phyloP scores from a whole-genome alignment of 2,329 filamentous ascomycete genomes.

The Ceratocystis ficicola region DNA sequence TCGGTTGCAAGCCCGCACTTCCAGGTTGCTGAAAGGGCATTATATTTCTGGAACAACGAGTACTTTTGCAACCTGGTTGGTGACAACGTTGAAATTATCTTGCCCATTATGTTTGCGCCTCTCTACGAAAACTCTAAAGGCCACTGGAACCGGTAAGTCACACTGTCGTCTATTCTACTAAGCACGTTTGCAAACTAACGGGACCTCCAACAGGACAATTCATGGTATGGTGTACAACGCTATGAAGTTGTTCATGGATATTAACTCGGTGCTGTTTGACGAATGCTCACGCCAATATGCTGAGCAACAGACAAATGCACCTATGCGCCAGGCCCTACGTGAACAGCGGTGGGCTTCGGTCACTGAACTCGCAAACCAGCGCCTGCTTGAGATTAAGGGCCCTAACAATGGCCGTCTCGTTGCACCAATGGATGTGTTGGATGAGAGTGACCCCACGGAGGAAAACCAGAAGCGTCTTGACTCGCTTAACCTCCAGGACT shows the following conservation, averaged over 20 bases:
- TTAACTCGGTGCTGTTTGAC: slow-evolving; percentile 95
- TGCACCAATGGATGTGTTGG: slow-evolving; percentile 40
- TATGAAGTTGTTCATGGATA: slow-evolving; percentile 99
- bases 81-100: slow-evolving; percentile 95
- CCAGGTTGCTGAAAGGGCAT: slow-evolving; percentile 89
- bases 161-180: background rate
- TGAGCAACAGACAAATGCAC: slow-evolving; percentile 84
- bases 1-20: slow-evolving; percentile 98
- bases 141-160: slow-evolving; percentile 85
- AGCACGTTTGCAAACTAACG: background rate
- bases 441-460: slow-evolving; percentile 70
- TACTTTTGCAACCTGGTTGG: slow-evolving; percentile 99
- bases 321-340: slow-evolving; percentile 68
- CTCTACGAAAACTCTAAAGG: slow-evolving; percentile 98
- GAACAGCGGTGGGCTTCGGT: slow-evolving; percentile 84
- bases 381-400: slow-evolving; percentile 37
- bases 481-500: slow-evolving; percentile 81
- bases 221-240: slow-evolving; percentile 99
- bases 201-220: slow-evolving; percentile 57
- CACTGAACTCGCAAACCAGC: slow-evolving; percentile 63
- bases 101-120: slow-evolving; percentile 98
- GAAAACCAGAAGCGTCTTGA: slow-evolving; percentile 81
- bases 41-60: slow-evolving; percentile 99
- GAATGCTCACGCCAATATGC: slow-evolving; percentile 98
- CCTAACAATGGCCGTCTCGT: slow-evolving; percentile 31